Conservation (phyloP, 169 alveolate species). For the Plasmodium blacklocki region DNA sequence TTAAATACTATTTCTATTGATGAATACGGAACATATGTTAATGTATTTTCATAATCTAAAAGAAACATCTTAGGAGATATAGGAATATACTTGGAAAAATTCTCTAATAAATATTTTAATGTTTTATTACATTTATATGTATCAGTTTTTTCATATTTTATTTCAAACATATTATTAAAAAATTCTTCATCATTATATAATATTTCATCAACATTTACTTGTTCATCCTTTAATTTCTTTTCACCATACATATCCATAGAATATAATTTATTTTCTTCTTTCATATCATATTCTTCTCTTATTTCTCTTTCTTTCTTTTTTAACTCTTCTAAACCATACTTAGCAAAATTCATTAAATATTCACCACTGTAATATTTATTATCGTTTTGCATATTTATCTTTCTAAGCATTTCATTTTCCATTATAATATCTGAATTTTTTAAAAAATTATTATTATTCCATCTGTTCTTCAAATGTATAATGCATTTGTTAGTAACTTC, state of each 20-base stretch:
- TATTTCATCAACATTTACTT: conserved; percentile 54
- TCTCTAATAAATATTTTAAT: conserved; percentile 77
- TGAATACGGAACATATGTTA: conserved; percentile 87
- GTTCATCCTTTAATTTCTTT: conserved; percentile 57
- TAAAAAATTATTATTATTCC: conserved; percentile 64
- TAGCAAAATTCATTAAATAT: conserved; percentile 40
- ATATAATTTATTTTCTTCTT: conserved; percentile 70
- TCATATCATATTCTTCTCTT: conserved; percentile 51
- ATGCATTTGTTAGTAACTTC: conserved; percentile 81
- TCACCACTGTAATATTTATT: conserved; percentile 71
- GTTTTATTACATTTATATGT: conserved; percentile 59
- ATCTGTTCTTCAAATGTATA: conserved; percentile 51
- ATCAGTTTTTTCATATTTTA: conserved; percentile 76
- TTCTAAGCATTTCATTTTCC: conserved; percentile 58
- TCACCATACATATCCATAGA: conserved; percentile 71
- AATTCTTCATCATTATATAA: conserved; percentile 68
- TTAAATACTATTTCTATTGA: conserved; percentile 89
- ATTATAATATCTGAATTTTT: conserved; percentile 18
- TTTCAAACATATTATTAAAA: conserved; percentile 61
- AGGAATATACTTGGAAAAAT: conserved; percentile 79
- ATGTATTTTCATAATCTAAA: conserved; percentile 81
- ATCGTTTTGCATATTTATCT: conserved; percentile 13
- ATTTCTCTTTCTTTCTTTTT: conserved; percentile 50
- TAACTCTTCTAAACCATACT: conserved; percentile 67
- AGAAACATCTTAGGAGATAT: conserved; percentile 79